A percentile compares a stretch with the other conserved stretches of the same genome.
Evolutionary conservation across 129 eudicot species (phyloP).

Genomic region (Dittrichia graveolens): DNA sequence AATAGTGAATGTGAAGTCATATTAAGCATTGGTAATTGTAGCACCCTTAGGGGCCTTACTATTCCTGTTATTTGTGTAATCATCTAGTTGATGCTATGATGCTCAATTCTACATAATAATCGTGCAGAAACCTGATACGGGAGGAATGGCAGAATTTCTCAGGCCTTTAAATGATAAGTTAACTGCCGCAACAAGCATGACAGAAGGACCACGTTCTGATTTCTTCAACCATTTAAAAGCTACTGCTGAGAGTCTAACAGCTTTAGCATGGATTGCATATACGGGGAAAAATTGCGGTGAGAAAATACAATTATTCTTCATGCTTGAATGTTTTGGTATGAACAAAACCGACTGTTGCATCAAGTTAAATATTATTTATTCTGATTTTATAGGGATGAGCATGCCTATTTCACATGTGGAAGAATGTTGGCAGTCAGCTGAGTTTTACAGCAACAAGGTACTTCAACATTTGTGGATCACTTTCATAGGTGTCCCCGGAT

Average conservation of each 20-base stretch:
- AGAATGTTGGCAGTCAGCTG: conserved; percentile 98
- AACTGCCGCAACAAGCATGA: conserved; percentile 60
- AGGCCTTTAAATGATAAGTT: conserved; percentile 81
- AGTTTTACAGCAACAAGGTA: conserved; percentile 94
- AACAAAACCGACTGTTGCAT: conserved; percentile 11
- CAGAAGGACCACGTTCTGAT: conserved; percentile 80
- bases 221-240: conserved; percentile 73
- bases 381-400: conserved; percentile 72
- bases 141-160: conserved; percentile 74
- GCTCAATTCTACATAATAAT: neutral
- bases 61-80: neutral
- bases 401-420: conserved; percentile 95
- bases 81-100: conserved; percentile 10
- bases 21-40: neutral
- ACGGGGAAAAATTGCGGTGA: conserved; percentile 90
- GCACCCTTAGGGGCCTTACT: neutral
- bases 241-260: conserved; percentile 77
- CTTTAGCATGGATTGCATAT: conserved; percentile 94
- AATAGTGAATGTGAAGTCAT: neutral
- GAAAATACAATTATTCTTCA: conserved; percentile 15
- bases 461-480: neutral
- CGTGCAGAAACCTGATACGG: conserved; percentile 85
- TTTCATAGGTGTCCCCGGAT: neutral
- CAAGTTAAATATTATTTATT: conserved; percentile 14
- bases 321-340: neutral